Conservation (phyloP, 2,329 filamentous ascomycete genomes). For the Basipetospora sp. region DNA sequence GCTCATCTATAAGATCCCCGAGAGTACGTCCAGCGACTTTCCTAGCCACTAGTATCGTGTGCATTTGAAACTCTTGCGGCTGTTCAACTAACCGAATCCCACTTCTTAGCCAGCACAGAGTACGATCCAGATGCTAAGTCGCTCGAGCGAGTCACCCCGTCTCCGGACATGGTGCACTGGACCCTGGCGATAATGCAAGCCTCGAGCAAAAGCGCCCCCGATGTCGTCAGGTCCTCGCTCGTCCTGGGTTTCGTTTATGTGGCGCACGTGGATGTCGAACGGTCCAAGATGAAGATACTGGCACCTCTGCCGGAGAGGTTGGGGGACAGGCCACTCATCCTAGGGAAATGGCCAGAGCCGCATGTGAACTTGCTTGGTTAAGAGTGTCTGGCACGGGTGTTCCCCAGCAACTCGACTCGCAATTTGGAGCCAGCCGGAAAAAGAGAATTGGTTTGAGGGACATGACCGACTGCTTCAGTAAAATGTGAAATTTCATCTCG, state of each 20-base stretch:
- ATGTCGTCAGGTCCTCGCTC: slow-evolving; percentile 62
- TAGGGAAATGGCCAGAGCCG: slow-evolving; percentile 77
- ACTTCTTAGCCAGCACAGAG: slow-evolving; percentile 4
- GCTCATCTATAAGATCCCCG: slow-evolving; percentile 54
- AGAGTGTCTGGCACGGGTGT: background rate
- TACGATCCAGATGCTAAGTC: slow-evolving; percentile 21
- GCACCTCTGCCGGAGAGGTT: slow-evolving; percentile 71
- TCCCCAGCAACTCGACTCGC: too few relatives aligned
- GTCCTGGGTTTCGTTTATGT: slow-evolving; percentile 91
- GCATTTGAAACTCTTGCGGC: too few relatives aligned
- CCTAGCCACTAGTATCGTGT: slow-evolving; percentile 13
- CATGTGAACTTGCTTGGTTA: slow-evolving; percentile 59
- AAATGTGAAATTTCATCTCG: too few relatives aligned
- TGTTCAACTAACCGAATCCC: too few relatives aligned
- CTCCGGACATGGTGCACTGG: slow-evolving; percentile 59
- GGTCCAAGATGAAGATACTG: slow-evolving; percentile 64
- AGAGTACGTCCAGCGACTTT: slow-evolving; percentile 36
- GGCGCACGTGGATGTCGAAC: slow-evolving; percentile 75
- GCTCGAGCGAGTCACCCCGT: slow-evolving; percentile 51
- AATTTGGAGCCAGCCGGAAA: too few relatives aligned
- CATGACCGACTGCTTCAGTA: too few relatives aligned
- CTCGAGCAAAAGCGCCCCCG: slow-evolving; percentile 50
- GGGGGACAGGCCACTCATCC: slow-evolving; percentile 64
- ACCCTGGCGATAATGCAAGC: slow-evolving; percentile 76
- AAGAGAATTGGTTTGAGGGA: too few relatives aligned